phyloP scores from a whole-genome alignment of 768 basidiomycete genomes.

The Amanita phalloides region DNA sequence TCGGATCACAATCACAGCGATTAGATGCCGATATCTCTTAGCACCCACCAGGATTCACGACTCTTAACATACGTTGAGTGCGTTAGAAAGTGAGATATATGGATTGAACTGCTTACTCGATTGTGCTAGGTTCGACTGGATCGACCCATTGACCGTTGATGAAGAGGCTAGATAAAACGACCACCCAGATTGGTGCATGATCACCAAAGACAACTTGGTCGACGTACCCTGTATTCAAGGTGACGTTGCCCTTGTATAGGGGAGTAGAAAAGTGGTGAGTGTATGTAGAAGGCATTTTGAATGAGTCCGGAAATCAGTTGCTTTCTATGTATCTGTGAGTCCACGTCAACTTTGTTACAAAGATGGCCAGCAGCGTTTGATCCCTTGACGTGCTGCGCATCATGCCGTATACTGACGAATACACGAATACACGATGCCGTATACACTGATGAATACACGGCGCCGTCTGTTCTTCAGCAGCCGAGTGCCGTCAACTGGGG shows the following conservation, averaged over 20 bases:
- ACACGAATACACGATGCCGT: no score
- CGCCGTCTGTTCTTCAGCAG: no score
- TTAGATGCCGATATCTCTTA: neutral
- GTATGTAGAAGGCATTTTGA: constrained; percentile 13
- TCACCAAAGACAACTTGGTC: no score
- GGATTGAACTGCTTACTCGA: neutral
- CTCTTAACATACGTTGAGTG: constrained; percentile 19
- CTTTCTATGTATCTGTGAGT: no score
- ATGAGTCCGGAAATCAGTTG: neutral
- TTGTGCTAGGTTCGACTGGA: neutral
- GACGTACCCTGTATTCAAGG: constrained; percentile 10
- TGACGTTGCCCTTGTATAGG: constrained; percentile 11
- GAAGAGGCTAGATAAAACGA: neutral
- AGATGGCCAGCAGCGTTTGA: no score
- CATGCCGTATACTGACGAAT: no score
- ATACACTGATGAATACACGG: no score
- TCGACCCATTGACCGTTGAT: neutral
- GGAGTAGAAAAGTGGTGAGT: constrained; percentile 14
- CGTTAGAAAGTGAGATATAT: neutral
- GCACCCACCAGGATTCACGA: constrained; percentile 43
- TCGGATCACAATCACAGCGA: constrained; percentile 1
- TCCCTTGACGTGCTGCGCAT: no score
- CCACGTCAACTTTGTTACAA: no score
- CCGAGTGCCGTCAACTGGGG: no score
- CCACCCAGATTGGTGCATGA: no score